Conservation (phyloP, 2,329 filamentous ascomycete species). For the Microascus cirrosus region DNA sequence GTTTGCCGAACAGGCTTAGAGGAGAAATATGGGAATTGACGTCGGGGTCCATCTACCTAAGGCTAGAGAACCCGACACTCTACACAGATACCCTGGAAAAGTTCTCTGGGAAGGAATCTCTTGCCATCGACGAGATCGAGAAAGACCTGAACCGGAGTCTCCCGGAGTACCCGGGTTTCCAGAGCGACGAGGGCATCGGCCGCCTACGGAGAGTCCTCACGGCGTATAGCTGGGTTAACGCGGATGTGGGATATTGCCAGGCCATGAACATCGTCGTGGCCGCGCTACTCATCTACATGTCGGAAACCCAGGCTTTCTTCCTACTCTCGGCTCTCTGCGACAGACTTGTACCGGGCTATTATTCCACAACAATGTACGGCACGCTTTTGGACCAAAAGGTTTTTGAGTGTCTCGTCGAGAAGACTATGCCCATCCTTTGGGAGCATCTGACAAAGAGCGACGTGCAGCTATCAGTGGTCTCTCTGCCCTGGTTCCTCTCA, state of each 20-base stretch:
- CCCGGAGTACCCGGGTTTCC: constrained; percentile 94
- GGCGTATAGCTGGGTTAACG: constrained; percentile 94
- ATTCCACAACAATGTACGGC: constrained; percentile 98
- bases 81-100: constrained; percentile 78
- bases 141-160: constrained; percentile 95
- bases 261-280: constrained; percentile 99
- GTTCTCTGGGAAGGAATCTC: constrained; percentile 73
- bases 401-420: constrained; percentile 95
- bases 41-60: constrained; percentile 80
- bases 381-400: constrained; percentile 94
- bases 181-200: constrained; percentile 89
- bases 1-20: constrained; percentile 80
- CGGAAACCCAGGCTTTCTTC: constrained; percentile 91
- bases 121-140: constrained; percentile 98
- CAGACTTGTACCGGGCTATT: constrained; percentile 87
- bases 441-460: constrained; percentile 96
- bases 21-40: constrained; percentile 95
- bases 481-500: constrained; percentile 93
- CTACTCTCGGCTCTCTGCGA: constrained; percentile 86
- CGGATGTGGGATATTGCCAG: constrained; percentile 95
- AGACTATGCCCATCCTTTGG: constrained; percentile 97
- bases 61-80: constrained; percentile 73
- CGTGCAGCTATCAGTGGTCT: constrained; percentile 94
- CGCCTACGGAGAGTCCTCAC: constrained; percentile 83
- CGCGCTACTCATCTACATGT: constrained; percentile 97